phyloP scores from a whole-genome alignment of 371 early-diverging fungal species.

The Saksenaea vasiformis region DNA sequence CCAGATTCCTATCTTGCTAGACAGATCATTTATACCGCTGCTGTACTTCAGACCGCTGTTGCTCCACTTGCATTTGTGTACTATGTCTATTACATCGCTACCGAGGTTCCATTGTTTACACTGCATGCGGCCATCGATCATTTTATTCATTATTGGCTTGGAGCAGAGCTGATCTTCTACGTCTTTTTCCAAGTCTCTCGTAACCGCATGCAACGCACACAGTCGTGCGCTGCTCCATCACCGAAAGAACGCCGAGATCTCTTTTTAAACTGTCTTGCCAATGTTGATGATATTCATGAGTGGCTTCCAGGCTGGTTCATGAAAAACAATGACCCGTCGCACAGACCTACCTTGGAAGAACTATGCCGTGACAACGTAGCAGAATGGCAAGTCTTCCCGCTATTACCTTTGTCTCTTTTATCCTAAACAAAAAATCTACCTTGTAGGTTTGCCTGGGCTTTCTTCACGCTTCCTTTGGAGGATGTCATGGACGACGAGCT shows the following conservation, averaged over 20 bases:
- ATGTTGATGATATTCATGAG: conserved; percentile 41
- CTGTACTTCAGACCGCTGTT: conserved; percentile 43
- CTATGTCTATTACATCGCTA: conserved; percentile 48
- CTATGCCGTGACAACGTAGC: conserved; percentile 53
- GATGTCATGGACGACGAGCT: conserved; percentile 37
- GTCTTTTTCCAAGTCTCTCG: conserved; percentile 54
- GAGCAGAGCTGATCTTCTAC: conserved; percentile 54
- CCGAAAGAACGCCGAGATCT: conserved; percentile 43
- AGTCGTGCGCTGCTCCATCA: conserved; percentile 27
- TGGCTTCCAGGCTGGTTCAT: conserved; percentile 59
- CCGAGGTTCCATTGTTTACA: conserved; percentile 40
- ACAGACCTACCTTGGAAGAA: conserved; percentile 40
- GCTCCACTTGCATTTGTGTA: conserved; percentile 52
- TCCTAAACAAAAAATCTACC: conserved; percentile 7
- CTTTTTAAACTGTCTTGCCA: conserved; percentile 44
- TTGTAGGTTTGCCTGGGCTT: conserved; percentile 59
- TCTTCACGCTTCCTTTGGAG: conserved; percentile 49
- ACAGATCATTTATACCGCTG: conserved; percentile 30
- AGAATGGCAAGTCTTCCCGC: conserved; percentile 47
- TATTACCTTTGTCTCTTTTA: background rate
- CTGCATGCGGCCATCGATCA: conserved; percentile 32
- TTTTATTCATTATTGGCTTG: conserved; percentile 54
- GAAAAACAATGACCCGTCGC: conserved; percentile 24
- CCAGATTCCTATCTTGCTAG: conserved; percentile 36
- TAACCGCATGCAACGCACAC: conserved; percentile 42